These are phyloP conservation scores for Phaeosphaeria sp. DNA, from an alignment of 2,329 filamentous ascomycete species.

Conservation along the genomic window DNA sequence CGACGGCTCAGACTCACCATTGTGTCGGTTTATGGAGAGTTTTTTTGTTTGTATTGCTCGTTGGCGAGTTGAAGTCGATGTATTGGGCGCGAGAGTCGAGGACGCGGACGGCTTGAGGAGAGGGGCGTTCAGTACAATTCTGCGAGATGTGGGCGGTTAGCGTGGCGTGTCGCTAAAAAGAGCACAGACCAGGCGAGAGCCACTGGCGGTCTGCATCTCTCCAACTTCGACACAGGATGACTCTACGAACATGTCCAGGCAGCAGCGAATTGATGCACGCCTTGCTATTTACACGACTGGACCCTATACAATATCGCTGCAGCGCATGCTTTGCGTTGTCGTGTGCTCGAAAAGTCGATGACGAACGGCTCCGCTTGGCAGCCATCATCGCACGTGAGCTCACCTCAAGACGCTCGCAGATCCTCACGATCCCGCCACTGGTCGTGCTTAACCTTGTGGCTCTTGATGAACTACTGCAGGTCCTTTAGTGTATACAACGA, in stretches of 20 bases:
- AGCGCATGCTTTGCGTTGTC: not conserved
- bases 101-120: slow-evolving; percentile 40
- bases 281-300: too few species aligned
- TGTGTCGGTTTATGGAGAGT: slow-evolving; percentile 46
- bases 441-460: not conserved
- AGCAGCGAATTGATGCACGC: not conserved
- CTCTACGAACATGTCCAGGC: not conserved
- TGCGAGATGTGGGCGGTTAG: slow-evolving; percentile 6
- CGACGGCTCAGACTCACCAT: slow-evolving; percentile 44
- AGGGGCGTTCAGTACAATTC: slow-evolving; percentile 15
- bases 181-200: too few species aligned
- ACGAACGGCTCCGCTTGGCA: not conserved
- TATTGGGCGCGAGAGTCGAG: slow-evolving; percentile 43
- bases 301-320: not conserved
- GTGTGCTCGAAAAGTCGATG: slow-evolving; percentile 4
- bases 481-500: not conserved
- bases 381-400: slow-evolving; percentile 4
- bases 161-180: slow-evolving; percentile 11
- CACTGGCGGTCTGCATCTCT: too few species aligned
- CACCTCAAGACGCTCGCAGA: not conserved
- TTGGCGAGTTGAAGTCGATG: slow-evolving; percentile 41
- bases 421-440: not conserved
- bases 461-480: not conserved
- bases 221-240: slow-evolving; percentile 1
- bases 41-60: slow-evolving; percentile 35